Evolutionary conservation across 306 rosid species (phyloP).

Genomic region (Acacia confusa): DNA sequence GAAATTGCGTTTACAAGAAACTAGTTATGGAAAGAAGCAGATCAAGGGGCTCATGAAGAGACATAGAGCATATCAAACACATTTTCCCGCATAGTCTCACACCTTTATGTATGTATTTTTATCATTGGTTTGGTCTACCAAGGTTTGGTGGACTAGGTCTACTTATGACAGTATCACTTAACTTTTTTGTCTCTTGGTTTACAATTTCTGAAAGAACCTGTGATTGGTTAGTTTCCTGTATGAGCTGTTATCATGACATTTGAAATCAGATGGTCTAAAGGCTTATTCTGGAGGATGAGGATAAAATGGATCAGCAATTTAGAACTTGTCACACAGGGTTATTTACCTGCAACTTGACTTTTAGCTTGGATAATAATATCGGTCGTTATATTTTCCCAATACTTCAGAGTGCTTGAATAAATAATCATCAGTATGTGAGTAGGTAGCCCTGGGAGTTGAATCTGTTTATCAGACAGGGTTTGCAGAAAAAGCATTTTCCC

Average conservation of each 20-base stretch:
- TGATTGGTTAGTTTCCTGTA: background rate
- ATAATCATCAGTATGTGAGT: background rate
- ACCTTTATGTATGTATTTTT: background rate
- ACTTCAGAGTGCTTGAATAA: background rate
- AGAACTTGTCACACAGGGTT: background rate
- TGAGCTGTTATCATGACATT: slow-evolving; percentile 5
- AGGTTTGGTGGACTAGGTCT: background rate
- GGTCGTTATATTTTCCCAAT: background rate
- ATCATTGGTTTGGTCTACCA: background rate
- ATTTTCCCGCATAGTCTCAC: background rate
- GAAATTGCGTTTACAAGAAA: slow-evolving; percentile 2
- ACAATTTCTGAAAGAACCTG: background rate
- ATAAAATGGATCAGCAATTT: background rate
- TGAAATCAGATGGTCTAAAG: background rate
- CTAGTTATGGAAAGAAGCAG: background rate
- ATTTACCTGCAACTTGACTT: background rate
- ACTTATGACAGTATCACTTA: background rate
- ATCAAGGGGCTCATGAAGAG: background rate
- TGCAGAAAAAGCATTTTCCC: background rate
- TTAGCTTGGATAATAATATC: background rate
- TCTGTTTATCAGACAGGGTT: background rate
- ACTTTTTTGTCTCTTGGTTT: background rate
- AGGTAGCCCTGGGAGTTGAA: background rate
- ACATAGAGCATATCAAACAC: background rate
- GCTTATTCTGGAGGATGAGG: slow-evolving; percentile 26